Evolutionary conservation across 1,284 basidiomycete genomes (phyloP).

Genomic region (Mycena sp.): DNA sequence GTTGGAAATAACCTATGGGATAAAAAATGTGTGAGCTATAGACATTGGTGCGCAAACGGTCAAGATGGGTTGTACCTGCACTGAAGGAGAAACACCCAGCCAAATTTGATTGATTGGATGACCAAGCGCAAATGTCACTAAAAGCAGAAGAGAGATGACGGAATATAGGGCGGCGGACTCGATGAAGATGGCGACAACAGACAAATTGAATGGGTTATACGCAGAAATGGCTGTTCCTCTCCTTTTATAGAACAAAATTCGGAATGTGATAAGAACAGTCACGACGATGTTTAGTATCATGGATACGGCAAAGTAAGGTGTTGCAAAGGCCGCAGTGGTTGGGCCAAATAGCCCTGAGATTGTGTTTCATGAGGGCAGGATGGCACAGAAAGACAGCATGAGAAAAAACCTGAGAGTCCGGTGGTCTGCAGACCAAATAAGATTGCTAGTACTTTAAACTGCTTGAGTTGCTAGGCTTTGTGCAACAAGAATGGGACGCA

Average conservation of each 20-base stretch:
- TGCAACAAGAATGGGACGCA: constrained; percentile 28
- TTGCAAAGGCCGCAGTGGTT: constrained; percentile 49
- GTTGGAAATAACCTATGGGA: background rate
- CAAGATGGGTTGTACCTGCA: too few species aligned
- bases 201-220: constrained; percentile 36
- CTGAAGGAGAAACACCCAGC: constrained; percentile 41
- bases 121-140: constrained; percentile 52
- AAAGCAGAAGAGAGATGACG: constrained; percentile 49
- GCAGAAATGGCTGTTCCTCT: constrained; percentile 33
- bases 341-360: constrained; percentile 40
- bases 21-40: background rate
- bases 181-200: constrained; percentile 47
- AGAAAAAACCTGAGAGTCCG: constrained; percentile 44
- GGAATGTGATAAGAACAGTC: constrained; percentile 50
- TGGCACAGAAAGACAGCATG: too few species aligned
- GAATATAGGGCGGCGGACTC: constrained; percentile 55
- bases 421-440: constrained; percentile 52
- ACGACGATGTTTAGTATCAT: constrained; percentile 54
- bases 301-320: constrained; percentile 53
- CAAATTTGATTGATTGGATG: constrained; percentile 49
- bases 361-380: too few species aligned
- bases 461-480: background rate
- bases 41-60: too few species aligned
- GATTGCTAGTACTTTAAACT: too few species aligned
- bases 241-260: constrained; percentile 48